Percentiles rank a stretch among this genome's conserved stretches.
Evolutionary conservation across 495 filamentous ascomycete genomes (phyloP).

Genomic region (Pyronema omphalodes): DNA sequence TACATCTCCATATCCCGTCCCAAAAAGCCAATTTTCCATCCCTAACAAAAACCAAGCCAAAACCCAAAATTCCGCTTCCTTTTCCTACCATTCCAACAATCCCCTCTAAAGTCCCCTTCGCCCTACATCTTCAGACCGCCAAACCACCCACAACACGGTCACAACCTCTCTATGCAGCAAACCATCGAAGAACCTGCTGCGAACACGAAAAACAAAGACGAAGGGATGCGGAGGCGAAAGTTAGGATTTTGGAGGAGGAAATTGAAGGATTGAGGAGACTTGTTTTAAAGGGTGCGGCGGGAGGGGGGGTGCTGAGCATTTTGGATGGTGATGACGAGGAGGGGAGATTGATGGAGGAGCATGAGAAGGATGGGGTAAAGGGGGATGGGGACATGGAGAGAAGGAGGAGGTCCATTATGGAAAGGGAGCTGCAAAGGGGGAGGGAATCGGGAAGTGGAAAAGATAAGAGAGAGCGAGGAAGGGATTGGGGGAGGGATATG

Average conservation of each 20-base stretch:
- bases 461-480: constrained; percentile 19
- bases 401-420: not conserved
- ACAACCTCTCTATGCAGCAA: no score
- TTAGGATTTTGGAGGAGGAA: not conserved
- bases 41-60: no score
- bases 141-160: no score
- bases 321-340: not conserved
- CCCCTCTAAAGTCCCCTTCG: no score
- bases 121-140: no score
- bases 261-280: not conserved
- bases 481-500: constrained; percentile 1
- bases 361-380: not conserved
- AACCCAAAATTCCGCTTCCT: no score
- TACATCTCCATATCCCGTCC: no score
- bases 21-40: no score
- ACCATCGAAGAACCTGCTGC: not conserved
- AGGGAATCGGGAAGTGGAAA: constrained; percentile 2
- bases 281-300: not conserved
- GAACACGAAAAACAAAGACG: not conserved
- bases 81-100: no score
- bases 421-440: not conserved
- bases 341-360: not conserved
- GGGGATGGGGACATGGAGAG: not conserved
- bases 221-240: not conserved
- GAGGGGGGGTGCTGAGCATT: not conserved